Percentiles rank a stretch among this genome's conserved stretches.
phyloP scores from a whole-genome alignment of 306 rosid species.

The Acacia acuminata region DNA sequence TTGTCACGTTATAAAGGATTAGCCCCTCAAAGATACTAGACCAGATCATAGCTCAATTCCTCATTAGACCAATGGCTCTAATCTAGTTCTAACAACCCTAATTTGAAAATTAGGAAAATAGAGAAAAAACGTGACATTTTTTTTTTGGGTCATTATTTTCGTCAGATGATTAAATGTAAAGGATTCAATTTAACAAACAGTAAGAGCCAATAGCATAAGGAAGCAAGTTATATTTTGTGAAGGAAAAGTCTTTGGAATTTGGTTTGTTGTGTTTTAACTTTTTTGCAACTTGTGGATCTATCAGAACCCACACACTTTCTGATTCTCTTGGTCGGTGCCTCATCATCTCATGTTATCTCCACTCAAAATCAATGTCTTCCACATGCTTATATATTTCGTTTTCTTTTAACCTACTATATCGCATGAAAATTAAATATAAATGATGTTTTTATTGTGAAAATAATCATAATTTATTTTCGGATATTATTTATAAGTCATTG shows the following conservation, averaged over 20 bases:
- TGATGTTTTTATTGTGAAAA: no score
- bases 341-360: background rate
- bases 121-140: background rate
- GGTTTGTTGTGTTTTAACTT: constrained; percentile 6
- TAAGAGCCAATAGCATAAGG: constrained; percentile 24
- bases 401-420: background rate
- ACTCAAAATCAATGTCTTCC: background rate
- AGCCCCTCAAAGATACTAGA: no score
- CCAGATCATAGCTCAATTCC: no score
- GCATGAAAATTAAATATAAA: background rate
- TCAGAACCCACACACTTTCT: background rate
- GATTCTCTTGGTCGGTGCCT: constrained; percentile 29
- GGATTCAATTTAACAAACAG: background rate
- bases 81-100: background rate
- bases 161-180: background rate
- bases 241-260: constrained; percentile 24
- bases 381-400: background rate
- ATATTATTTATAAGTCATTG: no score
- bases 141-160: background rate
- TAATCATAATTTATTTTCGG: no score
- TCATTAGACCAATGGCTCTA: no score
- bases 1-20: accelerated
- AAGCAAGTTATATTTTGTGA: background rate
- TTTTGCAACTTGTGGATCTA: constrained; percentile 25
- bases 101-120: no score